Percentiles rank a stretch among this genome's conserved stretches.
Evolutionary conservation across 495 filamentous ascomycete genomes (phyloP).

Genomic region (Aspergillus campestris): DNA sequence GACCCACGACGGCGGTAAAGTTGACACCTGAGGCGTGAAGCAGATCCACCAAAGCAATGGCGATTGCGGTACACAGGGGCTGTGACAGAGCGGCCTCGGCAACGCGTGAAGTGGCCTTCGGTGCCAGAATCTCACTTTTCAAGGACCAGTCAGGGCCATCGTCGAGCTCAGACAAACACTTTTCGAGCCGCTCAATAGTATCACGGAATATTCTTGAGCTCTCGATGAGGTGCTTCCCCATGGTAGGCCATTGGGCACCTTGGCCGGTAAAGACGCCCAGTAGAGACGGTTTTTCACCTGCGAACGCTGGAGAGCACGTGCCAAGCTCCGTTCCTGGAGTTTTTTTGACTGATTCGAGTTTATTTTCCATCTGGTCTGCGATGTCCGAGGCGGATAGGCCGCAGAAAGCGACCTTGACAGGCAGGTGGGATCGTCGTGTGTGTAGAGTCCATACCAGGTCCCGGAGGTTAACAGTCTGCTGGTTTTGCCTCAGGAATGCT

Average conservation of each 20-base stretch:
- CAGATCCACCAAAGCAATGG: conserved; percentile 15
- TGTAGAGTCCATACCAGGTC: conserved; percentile 9
- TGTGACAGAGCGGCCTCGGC: conserved; percentile 7
- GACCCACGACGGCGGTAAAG: conserved; percentile 37
- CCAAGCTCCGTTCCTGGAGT: neutral
- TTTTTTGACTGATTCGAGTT: neutral
- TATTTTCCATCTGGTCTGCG: neutral
- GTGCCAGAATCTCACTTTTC: neutral
- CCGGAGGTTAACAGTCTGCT: neutral
- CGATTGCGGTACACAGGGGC: conserved; percentile 16
- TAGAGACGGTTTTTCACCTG: neutral
- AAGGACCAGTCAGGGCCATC: conserved; percentile 7
- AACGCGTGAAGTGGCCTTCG: neutral
- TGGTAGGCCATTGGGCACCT: conserved; percentile 26
- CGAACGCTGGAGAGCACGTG: neutral
- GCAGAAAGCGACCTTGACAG: neutral
- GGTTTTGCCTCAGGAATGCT: neutral
- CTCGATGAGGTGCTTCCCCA: conserved; percentile 23
- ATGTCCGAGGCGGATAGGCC: neutral
- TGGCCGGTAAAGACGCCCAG: conserved; percentile 30
- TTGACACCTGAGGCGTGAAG: conserved; percentile 12
- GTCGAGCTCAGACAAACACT: neutral
- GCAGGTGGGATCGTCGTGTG: neutral
- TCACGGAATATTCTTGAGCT: conserved; percentile 12
- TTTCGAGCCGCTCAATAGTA: conserved; percentile 4